Base-by-base conservation (phyloP, 192 early-diverging fungal genomes). In the Phlyctochytrium bullatum region DNA sequence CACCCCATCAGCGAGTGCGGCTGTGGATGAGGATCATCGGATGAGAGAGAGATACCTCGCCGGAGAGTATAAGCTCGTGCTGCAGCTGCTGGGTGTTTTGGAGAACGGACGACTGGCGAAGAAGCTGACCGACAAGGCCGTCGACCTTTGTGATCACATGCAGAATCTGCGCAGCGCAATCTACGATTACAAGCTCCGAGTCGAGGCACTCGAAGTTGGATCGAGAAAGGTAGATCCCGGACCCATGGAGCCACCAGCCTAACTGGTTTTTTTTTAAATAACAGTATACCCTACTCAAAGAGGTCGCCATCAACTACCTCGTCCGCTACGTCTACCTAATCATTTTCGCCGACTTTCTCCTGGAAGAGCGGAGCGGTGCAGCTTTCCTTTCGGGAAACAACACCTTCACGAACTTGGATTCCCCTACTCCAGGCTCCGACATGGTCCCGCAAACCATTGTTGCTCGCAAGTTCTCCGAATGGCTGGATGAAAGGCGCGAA, bases 281-380 rank as follows among this genome's bases (percentile, higher is more conserved):
- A 47, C 72, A 86, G 76, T 78, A 73, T 66, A 56, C 36, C 1
- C 62, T 53, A 27, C 50, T 78, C 59, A 52, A 57, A 10, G 70
- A 78, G 17, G 80, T 78, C 4, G 79, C 70, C 34, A 34, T 79
- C 10, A 88, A 88, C 71, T 88, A 88, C 58, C 72, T 88, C 6
- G 73, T 85, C 6, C 77, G 87, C 14, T 88, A 88, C 65, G 86
- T 88, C 54, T 88, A 84, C 56, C 65, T 88, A 51, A 83, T 88
- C 56, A 80, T 82, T 3, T 88, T 88, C 81, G 85, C 87, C 3
- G 84, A 82, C 32, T 88, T 88, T 59, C 59, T 88, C 32, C 66
- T 88, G 52, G 87, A 88, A 57, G 78, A 64, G 35, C 57, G 52
- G 62, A 65, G 64, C 59, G n/a, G n/a, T n/a, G n/a, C n/a, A n/a